Evolutionary conservation across 495 filamentous ascomycete species (phyloP).

Genomic region (Sporormia fimetaria): DNA sequence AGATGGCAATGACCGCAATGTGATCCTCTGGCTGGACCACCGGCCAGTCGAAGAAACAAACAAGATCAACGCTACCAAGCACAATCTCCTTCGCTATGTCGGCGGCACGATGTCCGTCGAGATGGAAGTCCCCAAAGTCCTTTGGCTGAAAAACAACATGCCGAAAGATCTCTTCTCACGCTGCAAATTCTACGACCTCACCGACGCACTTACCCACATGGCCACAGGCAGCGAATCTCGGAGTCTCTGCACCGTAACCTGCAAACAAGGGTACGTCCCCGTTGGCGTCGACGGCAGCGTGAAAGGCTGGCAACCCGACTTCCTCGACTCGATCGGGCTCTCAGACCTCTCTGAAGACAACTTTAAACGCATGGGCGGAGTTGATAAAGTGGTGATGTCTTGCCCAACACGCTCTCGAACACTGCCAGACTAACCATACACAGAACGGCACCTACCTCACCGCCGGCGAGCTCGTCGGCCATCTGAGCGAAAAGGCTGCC

Average conservation of each 20-base stretch:
- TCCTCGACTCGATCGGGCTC: conserved; percentile 72
- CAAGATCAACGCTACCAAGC: conserved; percentile 81
- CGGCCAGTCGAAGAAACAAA: conserved; percentile 78
- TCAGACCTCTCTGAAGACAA: conserved; percentile 70
- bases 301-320: conserved; percentile 97
- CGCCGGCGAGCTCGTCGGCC: conserved; percentile 80
- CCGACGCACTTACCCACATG: conserved; percentile 87
- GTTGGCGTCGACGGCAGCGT: conserved; percentile 94
- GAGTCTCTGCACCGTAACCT: conserved; percentile 86
- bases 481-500: conserved; percentile 71
- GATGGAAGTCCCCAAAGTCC: conserved; percentile 96
- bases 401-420: conserved; percentile 13
- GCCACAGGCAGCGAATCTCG: conserved; percentile 89
- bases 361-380: conserved; percentile 84
- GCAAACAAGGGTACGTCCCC: conserved; percentile 91
- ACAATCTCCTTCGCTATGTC: conserved; percentile 89
- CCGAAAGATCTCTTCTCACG: conserved; percentile 76
- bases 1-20: conserved; percentile 68
- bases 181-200: conserved; percentile 93
- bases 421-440: conserved; percentile 25
- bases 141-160: conserved; percentile 98
- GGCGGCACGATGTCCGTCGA: conserved; percentile 96
- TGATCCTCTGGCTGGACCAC: conserved; percentile 89
- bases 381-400: conserved; percentile 72
- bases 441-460: conserved; percentile 86